Evolutionary conservation across 2,329 filamentous ascomycete species (phyloP).

Genomic region (Aureobasidium namibiae): DNA sequence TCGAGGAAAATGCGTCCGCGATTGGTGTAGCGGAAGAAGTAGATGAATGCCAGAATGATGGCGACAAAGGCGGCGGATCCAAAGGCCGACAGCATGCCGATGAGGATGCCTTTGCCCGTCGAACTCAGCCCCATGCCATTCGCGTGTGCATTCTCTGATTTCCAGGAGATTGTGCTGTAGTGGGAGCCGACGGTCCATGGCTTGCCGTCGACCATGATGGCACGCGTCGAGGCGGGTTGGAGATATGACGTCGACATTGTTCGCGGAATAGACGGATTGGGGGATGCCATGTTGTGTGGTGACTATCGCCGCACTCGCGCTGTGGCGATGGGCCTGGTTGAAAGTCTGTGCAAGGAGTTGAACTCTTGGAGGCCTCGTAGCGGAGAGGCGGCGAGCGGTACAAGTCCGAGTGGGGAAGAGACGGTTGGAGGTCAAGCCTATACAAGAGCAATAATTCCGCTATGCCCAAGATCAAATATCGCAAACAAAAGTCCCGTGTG

Average conservation of each 20-base stretch:
- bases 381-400: not conserved
- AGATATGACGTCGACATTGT: slow-evolving; percentile 15
- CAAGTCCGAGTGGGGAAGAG: too few species aligned
- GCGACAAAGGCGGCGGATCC: slow-evolving; percentile 82
- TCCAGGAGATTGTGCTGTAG: not conserved
- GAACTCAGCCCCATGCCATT: slow-evolving; percentile 27
- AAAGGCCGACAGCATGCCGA: slow-evolving; percentile 89
- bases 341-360: slow-evolving; percentile 1
- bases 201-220: not conserved
- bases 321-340: slow-evolving; percentile 14
- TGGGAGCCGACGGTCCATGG: slow-evolving; percentile 12
- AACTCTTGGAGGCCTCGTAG: not conserved
- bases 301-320: slow-evolving; percentile 15
- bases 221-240: slow-evolving; percentile 11
- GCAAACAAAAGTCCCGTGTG: not conserved
- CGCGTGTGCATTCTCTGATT: not conserved
- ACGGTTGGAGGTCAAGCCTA: too few species aligned
- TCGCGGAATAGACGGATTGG: slow-evolving; percentile 2
- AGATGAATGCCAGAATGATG: slow-evolving; percentile 70
- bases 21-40: slow-evolving; percentile 86
- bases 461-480: not conserved
- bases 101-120: slow-evolving; percentile 73
- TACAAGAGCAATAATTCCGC: not conserved
- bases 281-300: not conserved
- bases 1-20: slow-evolving; percentile 88